These are phyloP conservation scores for Claviceps sp. DNA, from an alignment of 2,329 filamentous ascomycete species.

Conservation along the genomic window DNA sequence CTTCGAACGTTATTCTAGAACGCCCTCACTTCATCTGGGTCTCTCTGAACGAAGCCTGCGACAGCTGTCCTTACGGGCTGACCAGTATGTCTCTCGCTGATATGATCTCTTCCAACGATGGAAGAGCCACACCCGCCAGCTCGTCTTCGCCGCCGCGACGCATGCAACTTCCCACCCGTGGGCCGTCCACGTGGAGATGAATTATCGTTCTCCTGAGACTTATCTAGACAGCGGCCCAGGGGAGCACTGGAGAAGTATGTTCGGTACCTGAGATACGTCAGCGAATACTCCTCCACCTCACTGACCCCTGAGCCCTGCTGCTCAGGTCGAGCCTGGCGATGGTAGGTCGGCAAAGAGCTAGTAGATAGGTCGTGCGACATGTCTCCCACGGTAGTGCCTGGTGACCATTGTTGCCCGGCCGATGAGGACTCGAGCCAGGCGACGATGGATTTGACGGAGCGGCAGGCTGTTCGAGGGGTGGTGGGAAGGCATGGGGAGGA, in stretches of 20 bases:
- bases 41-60: conserved; percentile 2
- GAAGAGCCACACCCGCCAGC: neutral
- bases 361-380: conserved; percentile 2
- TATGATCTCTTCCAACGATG: neutral
- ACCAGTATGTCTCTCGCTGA: neutral
- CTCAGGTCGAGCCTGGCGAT: neutral
- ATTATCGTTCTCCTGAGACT: neutral
- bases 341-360: neutral
- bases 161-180: neutral
- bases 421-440: conserved; percentile 17
- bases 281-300: conserved; percentile 18
- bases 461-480: conserved; percentile 4
- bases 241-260: conserved; percentile 18
- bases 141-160: neutral
- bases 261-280: conserved; percentile 20
- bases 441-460: conserved; percentile 19
- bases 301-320: conserved; percentile 1
- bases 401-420: conserved; percentile 3
- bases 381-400: neutral
- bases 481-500: neutral
- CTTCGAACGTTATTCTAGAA: conserved; percentile 20
- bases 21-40: conserved; percentile 14
- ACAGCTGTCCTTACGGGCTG: neutral
- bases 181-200: neutral
- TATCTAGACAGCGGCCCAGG: conserved; percentile 18